Percentiles rank a stretch among this genome's conserved stretches.
Evolutionary conservation across 2,329 filamentous ascomycete genomes (phyloP).

Genomic region (Sordariomycetes sp.): DNA sequence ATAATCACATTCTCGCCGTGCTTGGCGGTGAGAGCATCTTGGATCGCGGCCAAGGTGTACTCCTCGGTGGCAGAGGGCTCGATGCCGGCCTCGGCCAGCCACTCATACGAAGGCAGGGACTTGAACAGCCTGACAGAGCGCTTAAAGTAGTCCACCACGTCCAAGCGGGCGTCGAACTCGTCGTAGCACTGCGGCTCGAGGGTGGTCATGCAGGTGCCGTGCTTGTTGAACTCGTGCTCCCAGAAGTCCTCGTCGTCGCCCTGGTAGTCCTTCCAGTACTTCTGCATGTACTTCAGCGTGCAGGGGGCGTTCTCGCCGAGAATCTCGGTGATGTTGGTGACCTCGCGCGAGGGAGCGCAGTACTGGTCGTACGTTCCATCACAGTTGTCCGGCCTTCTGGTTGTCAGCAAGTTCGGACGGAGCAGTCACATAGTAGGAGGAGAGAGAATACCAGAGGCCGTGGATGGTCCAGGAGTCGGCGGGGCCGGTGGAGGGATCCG

Average conservation of each 20-base stretch:
- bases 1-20: conserved; percentile 49
- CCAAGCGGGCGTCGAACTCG: conserved; percentile 48
- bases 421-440: no score
- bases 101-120: conserved; percentile 53
- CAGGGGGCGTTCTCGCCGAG: conserved; percentile 43
- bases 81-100: conserved; percentile 53
- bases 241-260: conserved; percentile 58
- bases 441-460: conserved; percentile 44
- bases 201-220: conserved; percentile 65
- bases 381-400: conserved; percentile 49
- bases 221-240: conserved; percentile 69
- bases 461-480: conserved; percentile 67
- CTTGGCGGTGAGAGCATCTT: conserved; percentile 44
- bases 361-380: conserved; percentile 59
- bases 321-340: conserved; percentile 57
- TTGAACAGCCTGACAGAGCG: conserved; percentile 58
- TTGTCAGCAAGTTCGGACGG: neutral
- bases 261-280: conserved; percentile 62
- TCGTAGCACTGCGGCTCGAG: conserved; percentile 58
- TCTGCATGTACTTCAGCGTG: conserved; percentile 57
- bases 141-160: conserved; percentile 62
- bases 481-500: conserved; percentile 54
- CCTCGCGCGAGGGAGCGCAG: conserved; percentile 53
- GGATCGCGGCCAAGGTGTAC: conserved; percentile 50
- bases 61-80: conserved; percentile 42